Evolutionary conservation across 2,329 filamentous ascomycete species (phyloP), one percentile per base, ranked within the genome.

Genomic region (Penicillium sp.): DNA sequence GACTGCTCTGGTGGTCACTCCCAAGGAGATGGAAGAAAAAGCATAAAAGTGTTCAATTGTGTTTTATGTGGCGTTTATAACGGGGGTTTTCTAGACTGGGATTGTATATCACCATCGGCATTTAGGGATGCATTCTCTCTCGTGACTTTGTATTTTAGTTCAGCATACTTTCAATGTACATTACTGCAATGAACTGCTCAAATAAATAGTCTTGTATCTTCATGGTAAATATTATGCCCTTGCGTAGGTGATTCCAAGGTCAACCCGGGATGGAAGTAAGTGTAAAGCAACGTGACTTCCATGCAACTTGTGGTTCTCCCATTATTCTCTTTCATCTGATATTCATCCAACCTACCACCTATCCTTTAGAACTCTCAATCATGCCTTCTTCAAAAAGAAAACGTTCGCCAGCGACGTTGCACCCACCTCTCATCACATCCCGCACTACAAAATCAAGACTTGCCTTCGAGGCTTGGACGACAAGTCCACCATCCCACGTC

Each of bases 1-100:
- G 33, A 77, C 80, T 43, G 84, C 83, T 0, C 72, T 92, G 53
- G 80, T 84, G 39, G 80, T 90, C 50, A 60, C 63, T 13, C 44
- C 68, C 26, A 65, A 70, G 54, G 57, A 62, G 47, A 35, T 55
- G 52, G 61, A 45, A 46, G 39, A 58, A 52, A 53, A 53, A 7
- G 37, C 47, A 55, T 60, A 31, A 62, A 35, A 46, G 10, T 47
- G 25, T 42, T 42, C 37, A 25, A 8, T 26, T 29, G 42, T 53
- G n/a, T 53, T 19, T 54, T 37, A 19, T 48, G 35, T 49, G 45
- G 55, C 39, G 46, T 54, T 53, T 48, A 29, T 7, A 44, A 42
- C 44, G 55, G 49, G 51, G 46, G 61, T 51, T 55, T 51, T 51
- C 29, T 16, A 16, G 19, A 16, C 3, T 45, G 43, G 42, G n/a